Evolutionary conservation across 1,284 basidiomycete genomes (phyloP).

Genomic region (Ustilago trichophora): DNA sequence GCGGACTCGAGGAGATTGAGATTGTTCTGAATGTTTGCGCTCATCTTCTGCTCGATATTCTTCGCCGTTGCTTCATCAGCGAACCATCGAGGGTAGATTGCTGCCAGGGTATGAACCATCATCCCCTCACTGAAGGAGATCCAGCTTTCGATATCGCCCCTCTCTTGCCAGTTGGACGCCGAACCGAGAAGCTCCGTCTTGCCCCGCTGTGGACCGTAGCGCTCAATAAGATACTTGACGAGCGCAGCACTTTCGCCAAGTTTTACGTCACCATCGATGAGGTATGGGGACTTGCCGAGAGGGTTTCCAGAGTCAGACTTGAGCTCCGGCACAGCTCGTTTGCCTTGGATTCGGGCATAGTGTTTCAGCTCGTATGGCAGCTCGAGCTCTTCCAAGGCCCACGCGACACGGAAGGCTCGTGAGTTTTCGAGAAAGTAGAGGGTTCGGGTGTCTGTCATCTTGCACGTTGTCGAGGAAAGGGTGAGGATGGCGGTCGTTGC

Average conservation of each 20-base stretch:
- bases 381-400: constrained; percentile 29
- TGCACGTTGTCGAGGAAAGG: too few relatives aligned
- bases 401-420: constrained; percentile 31
- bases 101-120: constrained; percentile 32
- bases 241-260: constrained; percentile 14
- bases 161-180: constrained; percentile 9
- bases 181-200: constrained; percentile 5
- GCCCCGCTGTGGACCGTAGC: constrained; percentile 11
- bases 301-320: constrained; percentile 20
- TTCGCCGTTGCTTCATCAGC: not conserved
- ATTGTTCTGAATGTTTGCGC: constrained; percentile 33
- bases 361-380: constrained; percentile 15
- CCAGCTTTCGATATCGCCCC: constrained; percentile 14
- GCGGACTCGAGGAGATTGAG: constrained; percentile 17
- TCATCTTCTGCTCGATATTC: constrained; percentile 11
- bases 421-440: constrained; percentile 41
- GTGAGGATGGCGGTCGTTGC: too few relatives aligned
- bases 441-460: not conserved
- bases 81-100: constrained; percentile 29
- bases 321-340: constrained; percentile 16
- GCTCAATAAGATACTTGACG: constrained; percentile 26
- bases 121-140: constrained; percentile 30
- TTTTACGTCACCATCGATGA: constrained; percentile 10
- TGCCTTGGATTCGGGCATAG: constrained; percentile 23
- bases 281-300: constrained; percentile 27